Evolutionary conservation across 805 yeast genomes (phyloP), one percentile per base, ranked within the genome.

Genomic region (Candida sonorensis): DNA sequence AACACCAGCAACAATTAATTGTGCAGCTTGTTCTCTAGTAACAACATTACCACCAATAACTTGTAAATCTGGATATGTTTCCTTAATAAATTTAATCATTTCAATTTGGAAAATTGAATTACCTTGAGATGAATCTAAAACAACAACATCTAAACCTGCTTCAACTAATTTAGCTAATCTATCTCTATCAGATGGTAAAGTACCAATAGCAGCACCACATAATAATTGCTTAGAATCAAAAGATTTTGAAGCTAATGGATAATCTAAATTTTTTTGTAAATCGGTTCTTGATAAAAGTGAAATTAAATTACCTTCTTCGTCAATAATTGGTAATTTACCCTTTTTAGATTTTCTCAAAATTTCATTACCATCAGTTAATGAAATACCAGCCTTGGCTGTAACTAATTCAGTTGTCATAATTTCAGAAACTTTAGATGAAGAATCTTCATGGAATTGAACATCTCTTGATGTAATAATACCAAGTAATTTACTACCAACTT

Each of bases 191-290:
- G 84, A 81, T 27, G 75, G 81, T 42, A 94, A 69, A 44, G 98
- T 92, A 64, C 98, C 98, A 57, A 92, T 77, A 44, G 98, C 94
- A 51, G 98, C 98, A 74, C 97, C 98, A 75, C 95, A 86, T 55
- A 92, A 73, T 59, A 92, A 75, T 71, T 92, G 98, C 72, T 92
- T 92, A 33, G 97, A 84, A 49, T 78, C 69, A 53, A 79, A 79
- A 23, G 95, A 83, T 69, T 92, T 92, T 45, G 97, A 87, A 35
- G 98, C 98, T 45, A 78, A 69, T 51, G 98, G 98, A 72, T 73
- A 92, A 59, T 75, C 73, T 67, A 81, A 81, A 68, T 92, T 92
- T 75, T 92, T 92, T 73, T 86, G 94, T 68, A 92, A 78, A 66
- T 92, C 98, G 40, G 96, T 86, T 70, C 95, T 82, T 25, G 97